These are phyloP conservation scores for Rhodosporidiobolus odoratus DNA, from an alignment of 768 basidiomycete genomes.

Conservation along the genomic window DNA sequence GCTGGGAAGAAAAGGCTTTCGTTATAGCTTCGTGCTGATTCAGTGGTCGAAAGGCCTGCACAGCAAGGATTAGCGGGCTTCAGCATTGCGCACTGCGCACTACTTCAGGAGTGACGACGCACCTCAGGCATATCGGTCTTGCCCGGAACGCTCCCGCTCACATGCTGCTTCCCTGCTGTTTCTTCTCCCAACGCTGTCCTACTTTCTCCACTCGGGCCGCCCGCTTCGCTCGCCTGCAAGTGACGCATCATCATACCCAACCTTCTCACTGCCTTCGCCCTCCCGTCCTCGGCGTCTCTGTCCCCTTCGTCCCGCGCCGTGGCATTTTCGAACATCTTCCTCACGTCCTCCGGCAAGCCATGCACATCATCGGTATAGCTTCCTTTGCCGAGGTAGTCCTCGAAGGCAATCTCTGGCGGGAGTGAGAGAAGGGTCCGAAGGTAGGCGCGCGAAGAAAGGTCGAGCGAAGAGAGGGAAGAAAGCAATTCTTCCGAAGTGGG, in stretches of 20 bases:
- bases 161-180: too few species aligned
- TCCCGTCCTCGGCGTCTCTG: constrained; percentile 1
- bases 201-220: too few species aligned
- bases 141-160: background rate
- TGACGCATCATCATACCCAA: constrained; percentile 33
- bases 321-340: constrained; percentile 10
- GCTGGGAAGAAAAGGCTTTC: too few species aligned
- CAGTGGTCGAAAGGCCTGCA: too few species aligned
- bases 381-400: constrained; percentile 14
- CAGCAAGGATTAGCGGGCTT: too few species aligned
- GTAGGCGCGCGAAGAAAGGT: constrained; percentile 24
- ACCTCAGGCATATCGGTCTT: too few species aligned
- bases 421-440: constrained; percentile 29
- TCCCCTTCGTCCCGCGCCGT: background rate
- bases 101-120: too few species aligned
- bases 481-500: constrained; percentile 21
- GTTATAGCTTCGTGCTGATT: too few species aligned
- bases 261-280: constrained; percentile 17
- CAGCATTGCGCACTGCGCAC: too few species aligned
- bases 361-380: constrained; percentile 31
- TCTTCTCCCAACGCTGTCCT: background rate
- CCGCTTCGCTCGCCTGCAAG: too few species aligned
- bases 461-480: constrained; percentile 27
- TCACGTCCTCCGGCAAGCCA: constrained; percentile 10
- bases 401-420: constrained; percentile 6